Conservation (phyloP, 73 alveolate species). For the Tetrahymena elliotti region DNA sequence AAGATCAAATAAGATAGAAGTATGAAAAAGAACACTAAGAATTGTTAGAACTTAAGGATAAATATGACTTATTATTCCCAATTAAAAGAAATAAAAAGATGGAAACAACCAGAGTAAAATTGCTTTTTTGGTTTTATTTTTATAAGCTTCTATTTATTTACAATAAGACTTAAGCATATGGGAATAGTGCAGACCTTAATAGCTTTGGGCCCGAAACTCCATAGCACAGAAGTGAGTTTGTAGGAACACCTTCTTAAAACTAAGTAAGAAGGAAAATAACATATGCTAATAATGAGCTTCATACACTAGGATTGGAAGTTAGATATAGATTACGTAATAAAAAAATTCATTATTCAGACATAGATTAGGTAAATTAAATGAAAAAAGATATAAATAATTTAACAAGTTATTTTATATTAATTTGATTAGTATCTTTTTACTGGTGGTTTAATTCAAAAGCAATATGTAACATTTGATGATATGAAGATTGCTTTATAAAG, state of each 20-base stretch:
- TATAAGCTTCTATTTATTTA: neutral
- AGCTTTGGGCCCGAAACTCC: neutral
- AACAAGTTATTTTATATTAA: neutral
- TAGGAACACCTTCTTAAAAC: neutral
- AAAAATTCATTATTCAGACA: neutral
- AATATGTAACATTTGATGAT: neutral
- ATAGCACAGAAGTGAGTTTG: neutral
- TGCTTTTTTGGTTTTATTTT: neutral
- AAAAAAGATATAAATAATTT: neutral
- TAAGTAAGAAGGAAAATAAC: neutral
- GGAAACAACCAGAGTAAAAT: neutral
- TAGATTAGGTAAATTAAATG: neutral
- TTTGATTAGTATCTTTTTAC: neutral
- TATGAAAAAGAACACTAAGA: neutral
- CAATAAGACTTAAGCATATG: neutral
- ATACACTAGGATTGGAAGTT: neutral
- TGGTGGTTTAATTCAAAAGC: neutral
- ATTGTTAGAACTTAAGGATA: neutral
- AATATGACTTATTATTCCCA: neutral
- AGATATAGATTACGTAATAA: neutral
- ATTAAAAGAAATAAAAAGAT: neutral
- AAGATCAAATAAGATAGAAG: neutral
- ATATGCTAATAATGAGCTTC: neutral
- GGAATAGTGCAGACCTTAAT: neutral
- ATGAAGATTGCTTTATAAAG: neutral